phyloP scores from a whole-genome alignment of 768 basidiomycete species.

The Mycena venus region DNA sequence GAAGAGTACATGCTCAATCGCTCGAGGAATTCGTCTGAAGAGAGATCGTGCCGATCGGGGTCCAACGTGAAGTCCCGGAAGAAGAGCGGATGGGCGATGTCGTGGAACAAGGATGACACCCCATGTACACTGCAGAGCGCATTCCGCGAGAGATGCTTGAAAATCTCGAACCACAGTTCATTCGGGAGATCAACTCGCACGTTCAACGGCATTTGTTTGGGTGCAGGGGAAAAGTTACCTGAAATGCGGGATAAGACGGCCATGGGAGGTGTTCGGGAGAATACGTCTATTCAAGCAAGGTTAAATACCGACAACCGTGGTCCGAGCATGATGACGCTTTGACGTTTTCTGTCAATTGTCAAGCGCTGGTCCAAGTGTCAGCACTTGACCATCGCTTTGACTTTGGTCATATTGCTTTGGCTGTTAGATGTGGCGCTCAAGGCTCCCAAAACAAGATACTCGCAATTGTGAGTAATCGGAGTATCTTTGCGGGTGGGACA shows the following conservation, averaged over 20 bases:
- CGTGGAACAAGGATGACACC: conserved; percentile 14
- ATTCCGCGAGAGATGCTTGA: background rate
- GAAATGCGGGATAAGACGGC: background rate
- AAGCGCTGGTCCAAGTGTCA: background rate
- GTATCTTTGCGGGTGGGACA: too few species aligned
- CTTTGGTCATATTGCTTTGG: background rate
- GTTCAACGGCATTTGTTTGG: background rate
- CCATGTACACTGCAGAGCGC: conserved; percentile 1
- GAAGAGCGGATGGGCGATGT: conserved; percentile 17
- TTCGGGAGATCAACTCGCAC: conserved; percentile 8
- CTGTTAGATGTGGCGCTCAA: too few species aligned
- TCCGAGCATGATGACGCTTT: background rate
- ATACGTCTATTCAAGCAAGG: background rate
- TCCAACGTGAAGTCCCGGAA: conserved; percentile 16
- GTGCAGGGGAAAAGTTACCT: background rate
- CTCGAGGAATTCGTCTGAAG: background rate
- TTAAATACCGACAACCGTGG: background rate
- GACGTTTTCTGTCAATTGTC: too few species aligned
- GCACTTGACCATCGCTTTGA: background rate
- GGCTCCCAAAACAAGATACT: too few species aligned
- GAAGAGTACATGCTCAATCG: conserved; percentile 9
- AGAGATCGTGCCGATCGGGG: conserved; percentile 6
- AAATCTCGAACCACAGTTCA: conserved; percentile 24
- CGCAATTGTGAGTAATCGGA: too few species aligned
- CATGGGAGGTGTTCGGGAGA: background rate